Evolutionary conservation across 805 yeast genomes (phyloP), one percentile per base, ranked within the genome.

Genomic region (Teunomyces barrocoloradensis): DNA sequence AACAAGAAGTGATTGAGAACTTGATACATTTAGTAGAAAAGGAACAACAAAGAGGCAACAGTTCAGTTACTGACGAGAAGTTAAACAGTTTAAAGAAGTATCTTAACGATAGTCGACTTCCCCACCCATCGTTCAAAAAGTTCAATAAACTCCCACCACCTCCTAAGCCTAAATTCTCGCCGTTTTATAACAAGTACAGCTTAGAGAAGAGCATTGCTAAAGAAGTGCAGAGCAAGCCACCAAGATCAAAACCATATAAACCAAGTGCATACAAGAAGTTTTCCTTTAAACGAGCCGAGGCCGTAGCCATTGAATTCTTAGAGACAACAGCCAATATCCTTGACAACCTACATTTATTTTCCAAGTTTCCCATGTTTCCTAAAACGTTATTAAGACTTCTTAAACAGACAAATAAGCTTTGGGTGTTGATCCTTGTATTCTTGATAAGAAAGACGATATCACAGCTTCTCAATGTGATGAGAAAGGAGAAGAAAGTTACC

Each of bases 321-420:
- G 78, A 73, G 53, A 58, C 60, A 2, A 21, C 68, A 32, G 77
- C 76, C 28, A 69, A 67, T 43, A 51, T 73, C 5, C 54, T 73
- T 15, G 78, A 73, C 53, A 73, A 71, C 46, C 59, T 73, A 12
- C 76, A 73, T 48, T 64, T 73, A 38, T 64, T 73, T 27, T 69
- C 74, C 37, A 63, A 67, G 47, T 52, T 73, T 28, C 78, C 78
- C 17, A 67, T 71, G 73, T 73, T 73, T 48, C 78, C 78, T 2
- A 53, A 67, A 46, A 51, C 49, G 18, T 52, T 73, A 7, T 28
- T 56, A 15, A 58, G 58, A 6, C 46, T 72, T 17, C 57, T 73
- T 42, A 69, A 69, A 45, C 73, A 72, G 45, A 73, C 78, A 47
- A 73, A 73, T 53, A 69, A 69, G 51, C 52, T 73, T 37, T 73